Conservation (phyloP, 139 green algal genomes). For the Astrephomene gubernaculifera region DNA sequence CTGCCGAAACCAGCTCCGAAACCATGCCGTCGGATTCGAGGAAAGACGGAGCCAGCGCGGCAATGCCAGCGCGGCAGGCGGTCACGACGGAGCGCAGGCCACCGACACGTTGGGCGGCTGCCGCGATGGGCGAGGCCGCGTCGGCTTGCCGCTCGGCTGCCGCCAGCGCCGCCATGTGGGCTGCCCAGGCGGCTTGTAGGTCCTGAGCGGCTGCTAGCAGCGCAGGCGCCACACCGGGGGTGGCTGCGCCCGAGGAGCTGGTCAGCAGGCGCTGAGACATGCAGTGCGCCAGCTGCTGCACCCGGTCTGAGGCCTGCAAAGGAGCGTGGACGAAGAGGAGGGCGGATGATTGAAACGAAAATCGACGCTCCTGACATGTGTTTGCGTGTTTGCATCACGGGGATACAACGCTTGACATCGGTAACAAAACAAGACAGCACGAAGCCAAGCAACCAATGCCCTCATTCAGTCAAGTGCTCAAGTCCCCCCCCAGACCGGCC, state of each 20-base stretch:
- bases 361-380: too few relatives aligned
- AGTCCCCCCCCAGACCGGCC: background rate
- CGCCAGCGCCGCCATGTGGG: slow-evolving; percentile 37
- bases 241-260: background rate
- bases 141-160: slow-evolving; percentile 21
- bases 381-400: too few relatives aligned
- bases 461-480: too few relatives aligned
- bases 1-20: background rate
- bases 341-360: too few relatives aligned
- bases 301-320: slow-evolving; percentile 25
- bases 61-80: background rate
- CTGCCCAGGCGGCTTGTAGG: slow-evolving; percentile 49
- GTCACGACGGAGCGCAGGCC: background rate
- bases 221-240: background rate
- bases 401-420: too few relatives aligned
- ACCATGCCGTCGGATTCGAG: background rate
- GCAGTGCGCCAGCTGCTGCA: slow-evolving; percentile 50
- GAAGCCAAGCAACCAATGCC: too few relatives aligned
- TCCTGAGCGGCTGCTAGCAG: slow-evolving; percentile 27
- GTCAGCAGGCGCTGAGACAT: slow-evolving; percentile 55
- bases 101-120: background rate
- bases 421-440: too few relatives aligned
- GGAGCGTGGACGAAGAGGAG: background rate
- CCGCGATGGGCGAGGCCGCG: slow-evolving; percentile 23
- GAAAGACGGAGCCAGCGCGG: background rate